A percentile compares a stretch with the other conserved stretches of the same genome.
Evolutionary conservation across 1,139 yeast genomes (phyloP).

Genomic region (Schizosaccharomyces versatilis): DNA sequence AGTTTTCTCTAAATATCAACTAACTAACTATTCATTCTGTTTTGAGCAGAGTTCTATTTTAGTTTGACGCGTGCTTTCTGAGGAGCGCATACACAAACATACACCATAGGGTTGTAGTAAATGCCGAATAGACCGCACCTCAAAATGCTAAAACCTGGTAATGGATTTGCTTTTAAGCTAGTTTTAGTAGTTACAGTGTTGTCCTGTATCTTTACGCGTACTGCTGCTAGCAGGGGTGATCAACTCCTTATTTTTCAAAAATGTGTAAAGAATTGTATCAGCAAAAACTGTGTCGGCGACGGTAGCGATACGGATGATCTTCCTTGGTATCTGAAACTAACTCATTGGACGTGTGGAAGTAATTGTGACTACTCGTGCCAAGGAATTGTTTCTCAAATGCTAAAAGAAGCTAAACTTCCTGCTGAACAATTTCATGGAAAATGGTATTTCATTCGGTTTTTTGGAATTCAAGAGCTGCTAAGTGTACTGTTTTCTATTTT

Average conservation of each 20-base stretch:
- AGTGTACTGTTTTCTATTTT: constrained; percentile 64
- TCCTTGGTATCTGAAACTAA: constrained; percentile 24
- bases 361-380: constrained; percentile 91
- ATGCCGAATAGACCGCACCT: too few species aligned
- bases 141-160: too few species aligned
- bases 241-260: neutral
- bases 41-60: too few species aligned
- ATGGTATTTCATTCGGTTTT: constrained; percentile 69
- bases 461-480: constrained; percentile 62
- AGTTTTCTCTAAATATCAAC: too few species aligned
- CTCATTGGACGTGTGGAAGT: constrained; percentile 59
- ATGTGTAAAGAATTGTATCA: neutral
- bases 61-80: too few species aligned
- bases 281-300: neutral
- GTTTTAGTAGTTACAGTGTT: too few species aligned
- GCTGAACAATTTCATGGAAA: constrained; percentile 83
- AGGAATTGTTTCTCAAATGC: constrained; percentile 36
- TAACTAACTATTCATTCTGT: too few species aligned
- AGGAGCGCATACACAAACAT: too few species aligned
- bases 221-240: neutral
- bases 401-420: constrained; percentile 28
- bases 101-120: too few species aligned
- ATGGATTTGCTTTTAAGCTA: too few species aligned
- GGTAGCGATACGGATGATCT: constrained; percentile 13
- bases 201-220: neutral